A percentile compares a stretch with the other conserved stretches of the same genome.
These are phyloP conservation scores for Fusarium kyushuense DNA, from an alignment of 2,329 filamentous ascomycete species.

Conservation along the genomic window DNA sequence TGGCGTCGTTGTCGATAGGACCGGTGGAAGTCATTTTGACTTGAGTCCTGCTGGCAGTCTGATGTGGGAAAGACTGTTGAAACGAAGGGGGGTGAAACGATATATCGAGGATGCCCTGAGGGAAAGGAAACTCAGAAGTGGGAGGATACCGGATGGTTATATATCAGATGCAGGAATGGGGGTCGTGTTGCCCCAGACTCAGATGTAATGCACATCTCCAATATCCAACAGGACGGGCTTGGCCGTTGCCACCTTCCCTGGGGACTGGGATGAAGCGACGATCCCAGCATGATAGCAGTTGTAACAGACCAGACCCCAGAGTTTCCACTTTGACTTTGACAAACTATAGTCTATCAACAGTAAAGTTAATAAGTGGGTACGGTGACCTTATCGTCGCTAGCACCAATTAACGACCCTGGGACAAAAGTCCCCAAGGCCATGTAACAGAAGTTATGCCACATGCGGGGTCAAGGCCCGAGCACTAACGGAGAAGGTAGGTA, in stretches of 20 bases:
- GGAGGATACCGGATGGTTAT: constrained; percentile 23
- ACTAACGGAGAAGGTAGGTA: constrained; percentile 20
- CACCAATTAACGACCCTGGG: background rate
- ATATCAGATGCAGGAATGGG: constrained; percentile 24
- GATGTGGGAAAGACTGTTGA: constrained; percentile 6
- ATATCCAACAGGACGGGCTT: constrained; percentile 31
- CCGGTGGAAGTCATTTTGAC: constrained; percentile 52
- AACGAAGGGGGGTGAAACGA: constrained; percentile 6
- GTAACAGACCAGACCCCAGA: constrained; percentile 19
- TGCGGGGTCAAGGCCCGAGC: constrained; percentile 36
- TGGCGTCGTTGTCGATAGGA: constrained; percentile 54
- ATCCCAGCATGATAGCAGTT: constrained; percentile 24
- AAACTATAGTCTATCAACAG: constrained; percentile 8
- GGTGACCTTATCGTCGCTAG: constrained; percentile 24
- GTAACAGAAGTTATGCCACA: constrained; percentile 18
- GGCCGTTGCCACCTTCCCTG: constrained; percentile 25
- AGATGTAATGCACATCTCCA: background rate
- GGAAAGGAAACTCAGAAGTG: background rate
- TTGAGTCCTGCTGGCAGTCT: constrained; percentile 5
- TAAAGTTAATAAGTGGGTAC: constrained; percentile 27
- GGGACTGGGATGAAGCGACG: constrained; percentile 3
- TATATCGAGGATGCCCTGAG: constrained; percentile 21
- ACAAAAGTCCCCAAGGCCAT: constrained; percentile 33
- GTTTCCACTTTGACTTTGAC: constrained; percentile 3
- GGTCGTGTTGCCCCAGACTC: background rate